Conservation (phyloP, 2,329 filamentous ascomycete genomes). For the Verticillium nonalfalfae region DNA sequence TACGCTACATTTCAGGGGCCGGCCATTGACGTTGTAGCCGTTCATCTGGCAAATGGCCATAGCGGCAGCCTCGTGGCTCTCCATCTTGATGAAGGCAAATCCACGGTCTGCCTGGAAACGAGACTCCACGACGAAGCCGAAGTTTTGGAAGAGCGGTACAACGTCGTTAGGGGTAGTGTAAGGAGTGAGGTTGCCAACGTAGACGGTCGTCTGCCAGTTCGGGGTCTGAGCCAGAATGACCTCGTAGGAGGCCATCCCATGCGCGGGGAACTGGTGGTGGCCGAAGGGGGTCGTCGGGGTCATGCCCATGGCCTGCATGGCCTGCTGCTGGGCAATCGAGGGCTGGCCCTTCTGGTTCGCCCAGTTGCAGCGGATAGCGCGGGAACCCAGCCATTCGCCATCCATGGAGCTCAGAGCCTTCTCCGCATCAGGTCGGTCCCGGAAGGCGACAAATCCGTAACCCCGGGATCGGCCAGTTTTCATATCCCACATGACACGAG, state of each 20-base stretch:
- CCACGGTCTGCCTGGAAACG: conserved; percentile 97
- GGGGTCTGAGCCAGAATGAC: conserved; percentile 95
- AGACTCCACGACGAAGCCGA: conserved; percentile 94
- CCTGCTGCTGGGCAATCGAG: conserved; percentile 95
- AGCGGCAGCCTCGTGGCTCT: conserved; percentile 93
- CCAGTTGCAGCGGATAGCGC: conserved; percentile 99
- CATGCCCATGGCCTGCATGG: conserved; percentile 96
- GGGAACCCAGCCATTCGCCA: conserved; percentile 96
- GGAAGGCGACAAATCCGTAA: conserved; percentile 97
- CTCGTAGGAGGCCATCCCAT: conserved; percentile 94
- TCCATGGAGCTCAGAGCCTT: conserved; percentile 98
- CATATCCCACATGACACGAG: conserved; percentile 99
- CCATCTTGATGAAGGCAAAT: conserved; percentile 99
- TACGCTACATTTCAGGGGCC: conserved; percentile 97
- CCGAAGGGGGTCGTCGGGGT: conserved; percentile 94
- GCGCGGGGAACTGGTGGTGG: conserved; percentile 95
- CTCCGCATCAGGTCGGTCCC: conserved; percentile 87
- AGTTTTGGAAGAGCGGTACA: conserved; percentile 97
- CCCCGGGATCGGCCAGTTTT: conserved; percentile 97
- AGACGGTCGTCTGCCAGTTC: conserved; percentile 96
- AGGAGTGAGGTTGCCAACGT: conserved; percentile 94
- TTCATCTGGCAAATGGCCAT: conserved; percentile 98
- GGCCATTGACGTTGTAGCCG: conserved; percentile 95
- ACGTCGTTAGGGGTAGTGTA: conserved; percentile 97
- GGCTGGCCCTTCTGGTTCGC: conserved; percentile 99